phyloP scores from a whole-genome alignment of 768 basidiomycete genomes.

The Pholiota microspora region DNA sequence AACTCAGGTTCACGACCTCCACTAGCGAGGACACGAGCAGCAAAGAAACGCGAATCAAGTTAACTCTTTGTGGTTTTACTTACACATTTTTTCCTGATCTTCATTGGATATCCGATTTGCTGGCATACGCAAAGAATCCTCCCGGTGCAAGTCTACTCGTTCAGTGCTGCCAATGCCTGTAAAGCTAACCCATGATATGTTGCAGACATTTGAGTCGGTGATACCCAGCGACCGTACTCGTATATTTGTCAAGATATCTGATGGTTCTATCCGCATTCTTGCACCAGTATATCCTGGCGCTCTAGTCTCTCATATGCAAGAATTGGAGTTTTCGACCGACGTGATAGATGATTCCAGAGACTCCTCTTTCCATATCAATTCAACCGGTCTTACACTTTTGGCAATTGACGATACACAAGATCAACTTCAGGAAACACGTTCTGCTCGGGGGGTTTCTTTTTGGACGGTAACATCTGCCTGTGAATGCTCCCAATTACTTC shows the following conservation, averaged over 20 bases:
- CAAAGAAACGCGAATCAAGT: slow-evolving; percentile 78
- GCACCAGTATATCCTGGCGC: slow-evolving; percentile 62
- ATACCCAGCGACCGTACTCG: slow-evolving; percentile 85
- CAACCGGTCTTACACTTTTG: slow-evolving; percentile 49
- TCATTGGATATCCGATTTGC: slow-evolving; percentile 60
- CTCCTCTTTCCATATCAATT: slow-evolving; percentile 45
- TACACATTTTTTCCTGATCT: slow-evolving; percentile 61
- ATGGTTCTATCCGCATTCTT: slow-evolving; percentile 63
- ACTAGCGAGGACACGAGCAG: slow-evolving; percentile 54
- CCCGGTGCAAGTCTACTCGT: slow-evolving; percentile 66
- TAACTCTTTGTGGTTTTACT: slow-evolving; percentile 64
- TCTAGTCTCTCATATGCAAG: slow-evolving; percentile 63
- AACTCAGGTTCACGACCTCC: slow-evolving; percentile 66
- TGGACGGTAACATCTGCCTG: slow-evolving; percentile 62
- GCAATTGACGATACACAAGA: slow-evolving; percentile 32
- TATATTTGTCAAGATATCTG: slow-evolving; percentile 59
- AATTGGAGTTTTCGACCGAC: slow-evolving; percentile 69
- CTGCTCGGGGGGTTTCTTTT: slow-evolving; percentile 35
- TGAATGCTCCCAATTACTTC: neutral
- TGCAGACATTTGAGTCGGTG: slow-evolving; percentile 85
- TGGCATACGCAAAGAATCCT: slow-evolving; percentile 72
- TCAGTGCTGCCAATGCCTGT: too few relatives aligned
- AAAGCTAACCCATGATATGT: neutral
- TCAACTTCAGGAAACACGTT: slow-evolving; percentile 15
- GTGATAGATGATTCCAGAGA: slow-evolving; percentile 66